Evolutionary conservation across 2,329 filamentous ascomycete species (phyloP).

Genomic region (Neonectria sp.): DNA sequence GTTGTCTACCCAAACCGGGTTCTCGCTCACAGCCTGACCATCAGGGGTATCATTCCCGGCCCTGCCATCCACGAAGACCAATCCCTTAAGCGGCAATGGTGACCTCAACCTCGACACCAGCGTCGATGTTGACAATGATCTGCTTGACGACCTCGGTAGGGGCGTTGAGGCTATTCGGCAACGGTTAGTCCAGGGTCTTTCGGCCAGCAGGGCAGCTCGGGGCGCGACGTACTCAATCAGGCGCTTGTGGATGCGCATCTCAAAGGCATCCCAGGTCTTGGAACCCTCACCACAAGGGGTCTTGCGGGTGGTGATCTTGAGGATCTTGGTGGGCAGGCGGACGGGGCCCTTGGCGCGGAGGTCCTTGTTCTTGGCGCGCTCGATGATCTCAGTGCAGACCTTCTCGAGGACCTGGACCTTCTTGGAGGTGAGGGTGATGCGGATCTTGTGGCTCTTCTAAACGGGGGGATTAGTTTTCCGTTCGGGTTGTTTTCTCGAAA

Average conservation of each 20-base stretch:
- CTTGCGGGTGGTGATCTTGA: conserved; percentile 98
- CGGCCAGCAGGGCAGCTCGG: not conserved
- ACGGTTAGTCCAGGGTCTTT: conserved; percentile 37
- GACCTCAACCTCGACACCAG: conserved; percentile 93
- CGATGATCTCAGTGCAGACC: conserved; percentile 97
- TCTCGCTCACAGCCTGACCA: conserved; percentile 23
- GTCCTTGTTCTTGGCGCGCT: conserved; percentile 98
- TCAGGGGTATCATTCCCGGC: conserved; percentile 31
- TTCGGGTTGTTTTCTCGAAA: conserved; percentile 1
- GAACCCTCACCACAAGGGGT: conserved; percentile 99
- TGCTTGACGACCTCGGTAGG: conserved; percentile 98
- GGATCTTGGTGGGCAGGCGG: conserved; percentile 96
- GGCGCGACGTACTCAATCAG: conserved; percentile 84
- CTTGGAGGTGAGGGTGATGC: conserved; percentile 96
- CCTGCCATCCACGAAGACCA: conserved; percentile 25
- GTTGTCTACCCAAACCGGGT: conserved; percentile 37
- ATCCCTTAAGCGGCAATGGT: conserved; percentile 79
- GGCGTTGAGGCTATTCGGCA: conserved; percentile 80
- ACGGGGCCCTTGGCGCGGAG: conserved; percentile 98
- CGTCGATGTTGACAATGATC: conserved; percentile 97
- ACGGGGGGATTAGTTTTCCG: conserved; percentile 14
- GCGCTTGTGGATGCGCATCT: conserved; percentile 99
- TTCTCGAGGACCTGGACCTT: conserved; percentile 98
- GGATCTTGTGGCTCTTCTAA: conserved; percentile 96
- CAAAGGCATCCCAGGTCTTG: conserved; percentile 99